Base-by-base conservation (phyloP, 140 eudicot species). In the Oenanthe javanica region DNA sequence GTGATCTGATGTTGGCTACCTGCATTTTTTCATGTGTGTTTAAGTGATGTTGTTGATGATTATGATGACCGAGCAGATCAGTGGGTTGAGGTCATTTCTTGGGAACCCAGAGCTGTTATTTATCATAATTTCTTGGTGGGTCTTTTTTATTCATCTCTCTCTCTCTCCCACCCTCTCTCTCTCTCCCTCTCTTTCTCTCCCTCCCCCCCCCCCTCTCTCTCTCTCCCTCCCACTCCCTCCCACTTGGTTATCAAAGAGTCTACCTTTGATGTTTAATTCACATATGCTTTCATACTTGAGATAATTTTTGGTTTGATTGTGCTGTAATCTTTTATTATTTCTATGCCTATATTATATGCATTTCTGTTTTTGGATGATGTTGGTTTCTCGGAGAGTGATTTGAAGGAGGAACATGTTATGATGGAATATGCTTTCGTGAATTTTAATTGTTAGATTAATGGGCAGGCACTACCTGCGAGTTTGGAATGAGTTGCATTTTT, bases 11-110 rank as follows among this genome's bases (percentile, higher is more conserved):
- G 40, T 31, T 47, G 19, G 2, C 2, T 25, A 64, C 14, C 73
- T 54, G 8, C 69, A 79, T 50, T 73, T 78, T 27, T n/a, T 75
- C 51, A 31, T 1, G 36, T 76, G 64, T 83, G 79, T 70, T 82
- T 52, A 61, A 84, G 84, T 82, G 93, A 82, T 46, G 88, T 76
- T 38, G 86, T 80, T 77, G 89, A 84, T 0, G 87, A 70, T 43
- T 85, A 81, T 81, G 90, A 84, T 1, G 87, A 70, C 15, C 84
- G 89, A 79, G 80, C 84, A 82, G 92, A 90, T 84, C 92, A 90
- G 86, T 95, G 99, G 99, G 97, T 89, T 82, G 97, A 95, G 90
- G 83, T 92, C 10, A 88, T 94, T 42, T 94, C 97, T 74, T 95
- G 97, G 99, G 97, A 92, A 85, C 99, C 99, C 52, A 84, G 97